Evolutionary conservation across 1,139 yeast species (phyloP), one percentile per base, ranked within the genome.

Genomic region (Debaryomycetaceae sp.): DNA sequence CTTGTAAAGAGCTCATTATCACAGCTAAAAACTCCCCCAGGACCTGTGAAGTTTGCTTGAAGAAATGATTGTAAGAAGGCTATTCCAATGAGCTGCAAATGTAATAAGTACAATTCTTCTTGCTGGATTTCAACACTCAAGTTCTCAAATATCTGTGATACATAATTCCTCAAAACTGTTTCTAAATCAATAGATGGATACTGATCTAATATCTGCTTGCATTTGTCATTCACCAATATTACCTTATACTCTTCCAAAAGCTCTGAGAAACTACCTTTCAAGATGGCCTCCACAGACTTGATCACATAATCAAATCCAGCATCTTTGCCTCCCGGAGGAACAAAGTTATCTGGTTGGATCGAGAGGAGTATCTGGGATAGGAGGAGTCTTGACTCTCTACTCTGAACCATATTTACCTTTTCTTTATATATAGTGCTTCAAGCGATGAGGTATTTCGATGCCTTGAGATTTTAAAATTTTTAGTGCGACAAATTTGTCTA

Each of bases 41-140:
- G 98, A 4, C 98, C 98, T 0, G 96, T 87, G 56, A 75, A 87
- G 57, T 91, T 91, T 39, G 77, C 63, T 56, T 88, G 96, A 17
- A 86, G 65, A 55, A 85, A 91, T 1, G 78, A 58, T 53, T 88
- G 89, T 30, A 88, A 65, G 4, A 80, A 64, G 1, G 84, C 72
- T 40, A 83, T 67, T 4, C 85, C 87, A 31, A 68, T 39, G 1
- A 70, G 37, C 32, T 69, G 76, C 35, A 66, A 45, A 37, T 61
- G 65, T 11, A 59, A 31, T 3, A 39, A 38, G 3, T 55, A 52
- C 6, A 48, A 41, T n/a, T 45, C 48, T 1, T 32, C 30, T 14
- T 44, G 41, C 8, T 36, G 39, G 35, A 53, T 58, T 3, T 37
- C 36, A 9, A 26, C 36, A 16, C 40, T 34, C 28, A 37, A 40